Conservation (phyloP, 176 grass and related monocot species). For the Triticum aestivum region DNA sequence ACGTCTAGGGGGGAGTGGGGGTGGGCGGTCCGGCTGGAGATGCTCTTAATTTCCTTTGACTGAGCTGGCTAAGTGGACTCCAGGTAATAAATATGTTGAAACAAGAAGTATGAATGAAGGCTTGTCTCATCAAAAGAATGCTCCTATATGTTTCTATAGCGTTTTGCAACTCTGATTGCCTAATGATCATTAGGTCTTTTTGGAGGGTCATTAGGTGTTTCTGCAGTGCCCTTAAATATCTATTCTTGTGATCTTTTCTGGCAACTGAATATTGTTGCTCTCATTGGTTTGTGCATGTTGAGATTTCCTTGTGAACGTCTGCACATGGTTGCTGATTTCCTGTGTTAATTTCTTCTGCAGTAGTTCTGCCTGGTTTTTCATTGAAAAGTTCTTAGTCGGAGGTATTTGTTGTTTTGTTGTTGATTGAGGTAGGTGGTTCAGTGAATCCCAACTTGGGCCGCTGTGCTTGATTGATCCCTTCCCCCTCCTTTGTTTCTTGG, state of each 20-base stretch:
- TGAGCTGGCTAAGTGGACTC: not conserved
- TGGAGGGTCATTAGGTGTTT: too few species aligned
- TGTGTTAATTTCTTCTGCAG: not conserved
- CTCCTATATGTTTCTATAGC: not conserved
- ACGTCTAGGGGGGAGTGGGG: too few species aligned
- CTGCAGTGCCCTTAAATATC: too few species aligned
- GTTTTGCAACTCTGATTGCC: not conserved
- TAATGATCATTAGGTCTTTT: not conserved
- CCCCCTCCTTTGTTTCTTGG: not conserved
- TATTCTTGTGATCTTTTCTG: too few species aligned
- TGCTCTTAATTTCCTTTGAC: not conserved
- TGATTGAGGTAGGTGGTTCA: not conserved
- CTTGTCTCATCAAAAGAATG: not conserved
- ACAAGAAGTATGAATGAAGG: slow-evolving; percentile 11
- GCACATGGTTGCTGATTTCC: too few species aligned
- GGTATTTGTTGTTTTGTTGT: too few species aligned
- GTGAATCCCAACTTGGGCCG: slow-evolving; percentile 16
- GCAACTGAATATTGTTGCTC: not conserved
- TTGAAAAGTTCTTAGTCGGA: too few species aligned
- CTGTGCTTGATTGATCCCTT: slow-evolving; percentile 4
- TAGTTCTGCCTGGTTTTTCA: too few species aligned
- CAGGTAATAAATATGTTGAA: not conserved
- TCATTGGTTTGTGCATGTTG: too few species aligned
- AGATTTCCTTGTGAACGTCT: too few species aligned
- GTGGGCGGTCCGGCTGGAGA: too few species aligned